Base-by-base conservation (phyloP, 805 yeast species). In the Hanseniaspora mollemarum region DNA sequence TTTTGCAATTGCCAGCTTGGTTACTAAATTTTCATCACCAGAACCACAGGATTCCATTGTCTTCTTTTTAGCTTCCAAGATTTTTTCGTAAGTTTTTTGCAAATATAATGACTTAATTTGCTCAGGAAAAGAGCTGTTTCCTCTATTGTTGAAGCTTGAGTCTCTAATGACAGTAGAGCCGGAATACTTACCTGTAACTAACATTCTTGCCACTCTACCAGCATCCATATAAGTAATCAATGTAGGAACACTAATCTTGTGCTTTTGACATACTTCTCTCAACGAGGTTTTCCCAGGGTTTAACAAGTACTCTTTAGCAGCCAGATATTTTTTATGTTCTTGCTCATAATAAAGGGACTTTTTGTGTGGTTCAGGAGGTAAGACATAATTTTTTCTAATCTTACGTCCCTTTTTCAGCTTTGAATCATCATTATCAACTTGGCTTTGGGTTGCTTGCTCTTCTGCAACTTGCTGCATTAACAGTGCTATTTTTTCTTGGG, bases 171-270 rank as follows among this genome's bases (percentile, higher is more conserved):
- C 49, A 19, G 50, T 39, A 5, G 53, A 51, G 2, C 53, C 53
- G n/a, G 50, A 51, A 33, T 51, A 51, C 22, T 46, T 51, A 5
- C 53, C 53, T 2, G 53, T 51, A 13, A 43, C 38, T 21, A 51
- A 16, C 49, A 45, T 44, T 44, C 53, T 51, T 9, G 53, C 48
- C 5, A 51, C 53, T 40, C 53, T 44, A 25, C 50, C 49, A 5
- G 53, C 53, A 25, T 51, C 53, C 53, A 51, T 51, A 25, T 51
- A 51, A 8, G 53, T 51, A 4, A 51, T 51, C 33, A 51, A 35
- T 2, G 53, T 51, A n/a, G 53, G 53, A 5, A 51, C 53, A 44
- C 50, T 44, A 6, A 51, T 32, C 15, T 44, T 51, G 18, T 51
- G 39, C 18, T 40, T 29, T 24, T 51, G 49, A 19, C 53, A 51